Conservation (phyloP, 2,329 filamentous ascomycete genomes). For the Taxawa tesnikishii region DNA sequence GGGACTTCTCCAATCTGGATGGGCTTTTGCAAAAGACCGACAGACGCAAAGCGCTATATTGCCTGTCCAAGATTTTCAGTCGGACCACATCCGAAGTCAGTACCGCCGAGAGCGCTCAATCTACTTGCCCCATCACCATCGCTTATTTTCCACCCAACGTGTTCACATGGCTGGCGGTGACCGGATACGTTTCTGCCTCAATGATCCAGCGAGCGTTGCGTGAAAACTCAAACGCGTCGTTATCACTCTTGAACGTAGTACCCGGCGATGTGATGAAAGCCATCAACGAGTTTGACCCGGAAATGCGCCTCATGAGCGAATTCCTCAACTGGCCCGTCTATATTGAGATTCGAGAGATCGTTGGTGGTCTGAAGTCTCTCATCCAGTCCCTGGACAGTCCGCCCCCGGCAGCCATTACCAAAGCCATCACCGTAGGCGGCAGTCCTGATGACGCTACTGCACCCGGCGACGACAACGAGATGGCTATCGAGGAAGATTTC, state of each 20-base stretch:
- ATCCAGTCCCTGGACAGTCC: slow-evolving; percentile 54
- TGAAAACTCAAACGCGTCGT: slow-evolving; percentile 10
- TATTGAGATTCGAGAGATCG: slow-evolving; percentile 53
- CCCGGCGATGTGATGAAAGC: slow-evolving; percentile 50
- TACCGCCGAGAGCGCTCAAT: slow-evolving; percentile 5
- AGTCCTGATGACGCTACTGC: slow-evolving; percentile 32
- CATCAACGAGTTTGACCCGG: slow-evolving; percentile 53
- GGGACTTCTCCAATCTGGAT: slow-evolving; percentile 14
- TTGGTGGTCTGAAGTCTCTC: slow-evolving; percentile 52
- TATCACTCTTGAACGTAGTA: slow-evolving; percentile 25
- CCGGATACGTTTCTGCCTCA: slow-evolving; percentile 34
- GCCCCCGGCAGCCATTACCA: slow-evolving; percentile 15
- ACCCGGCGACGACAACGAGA: slow-evolving; percentile 49
- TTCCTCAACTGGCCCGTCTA: slow-evolving; percentile 52
- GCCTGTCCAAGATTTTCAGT: slow-evolving; percentile 36
- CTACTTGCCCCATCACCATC: slow-evolving; percentile 20
- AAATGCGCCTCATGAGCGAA: slow-evolving; percentile 52
- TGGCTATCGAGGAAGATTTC: slow-evolving; percentile 20
- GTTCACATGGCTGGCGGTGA: slow-evolving; percentile 49
- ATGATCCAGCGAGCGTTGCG: slow-evolving; percentile 30
- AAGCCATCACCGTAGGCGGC: slow-evolving; percentile 4
- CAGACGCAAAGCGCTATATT: slow-evolving; percentile 50
- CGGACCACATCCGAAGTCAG: slow-evolving; percentile 4
- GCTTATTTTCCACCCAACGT: slow-evolving; percentile 36
- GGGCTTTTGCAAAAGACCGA: slow-evolving; percentile 44